Base-by-base conservation (phyloP, 2,329 filamentous ascomycete species). In the Ploettnerulaceae sp. region DNA sequence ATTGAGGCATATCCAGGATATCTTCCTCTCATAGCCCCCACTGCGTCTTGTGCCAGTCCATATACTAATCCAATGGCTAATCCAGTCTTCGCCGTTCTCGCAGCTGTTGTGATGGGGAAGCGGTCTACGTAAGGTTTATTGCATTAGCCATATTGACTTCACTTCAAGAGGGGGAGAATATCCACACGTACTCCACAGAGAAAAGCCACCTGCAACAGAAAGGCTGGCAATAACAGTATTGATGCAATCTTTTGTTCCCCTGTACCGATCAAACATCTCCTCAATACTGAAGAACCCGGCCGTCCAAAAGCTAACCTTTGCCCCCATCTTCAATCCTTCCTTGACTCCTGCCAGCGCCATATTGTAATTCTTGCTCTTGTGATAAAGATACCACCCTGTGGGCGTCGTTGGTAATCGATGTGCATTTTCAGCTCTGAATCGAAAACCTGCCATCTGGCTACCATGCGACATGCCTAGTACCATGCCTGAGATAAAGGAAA, bases 281-380 rank as follows among this genome's bases (percentile, higher is more conserved):
- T 97, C 93, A 38, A 93, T 79, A 5, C 81, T 72, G 60, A 95
- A 83, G 61, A 95, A 93, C 39, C 85, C 70, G 14, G 79, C 76
- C 2, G 81, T 86, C 77, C 90, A 90, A 35, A 84, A 70, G 4
- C 79, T 79, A 5, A 94, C 73, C 56, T 77, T 81, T 24, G 70
- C 64, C 1, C 85, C 89, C 75, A 93, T 87, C 55, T 77, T 81
- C 39, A 88, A 58, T 0, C 89, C 93, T 61, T 95, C 89, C 42
- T 79, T 79, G 14, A 94, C 71, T 0, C 86, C 91, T 5, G 85
- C 86, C 17, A 85, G 76, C 59, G 87, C 82, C 41, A 85, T 77
- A 60, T 89, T 81, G 70, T 98, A 97, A 68, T 95, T 97, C 68
- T 97, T 97, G 64, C 82, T 88, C 69, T 96, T 96, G 72, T 97